Percentiles rank a stretch among this genome's conserved stretches.
These are phyloP conservation scores for Sedum album DNA, from an alignment of 164 flowering plant genomes.

Conservation along the genomic window DNA sequence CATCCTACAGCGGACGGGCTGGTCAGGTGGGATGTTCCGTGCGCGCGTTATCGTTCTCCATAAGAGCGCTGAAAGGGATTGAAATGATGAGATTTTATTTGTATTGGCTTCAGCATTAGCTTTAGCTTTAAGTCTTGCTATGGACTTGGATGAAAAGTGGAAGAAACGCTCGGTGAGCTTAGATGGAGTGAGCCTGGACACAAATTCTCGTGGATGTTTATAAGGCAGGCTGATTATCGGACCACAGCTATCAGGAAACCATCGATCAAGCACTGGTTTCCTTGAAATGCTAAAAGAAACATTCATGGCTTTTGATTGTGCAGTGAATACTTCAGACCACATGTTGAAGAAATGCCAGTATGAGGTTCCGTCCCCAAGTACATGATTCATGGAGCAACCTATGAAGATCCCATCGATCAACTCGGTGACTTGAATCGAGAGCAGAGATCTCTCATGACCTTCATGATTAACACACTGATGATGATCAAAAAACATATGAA, in stretches of 20 bases:
- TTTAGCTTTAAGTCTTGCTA: too few species aligned
- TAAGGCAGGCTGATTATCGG: too few species aligned
- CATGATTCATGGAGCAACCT: slow-evolving; percentile 46
- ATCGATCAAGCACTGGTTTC: slow-evolving; percentile 25
- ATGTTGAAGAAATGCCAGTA: slow-evolving; percentile 45
- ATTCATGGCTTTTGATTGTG: not conserved
- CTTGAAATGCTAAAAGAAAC: slow-evolving; percentile 16
- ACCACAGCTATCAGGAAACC: too few species aligned
- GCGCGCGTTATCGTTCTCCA: too few species aligned
- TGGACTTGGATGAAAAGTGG: slow-evolving; percentile 38
- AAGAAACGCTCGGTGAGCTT: slow-evolving; percentile 32
- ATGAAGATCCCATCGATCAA: too few species aligned
- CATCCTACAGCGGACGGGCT: slow-evolving; percentile 24
- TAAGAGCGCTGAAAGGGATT: too few species aligned
- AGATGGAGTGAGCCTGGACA: slow-evolving; percentile 22
- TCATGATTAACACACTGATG: slow-evolving; percentile 39
- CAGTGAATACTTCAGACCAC: slow-evolving; percentile 34
- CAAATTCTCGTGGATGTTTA: slow-evolving; percentile 27
- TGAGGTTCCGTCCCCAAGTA: slow-evolving; percentile 41
- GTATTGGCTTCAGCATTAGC: too few species aligned
- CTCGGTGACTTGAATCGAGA: slow-evolving; percentile 49
- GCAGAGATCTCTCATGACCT: too few species aligned
- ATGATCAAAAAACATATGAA: slow-evolving; percentile 40
- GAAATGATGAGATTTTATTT: too few species aligned
- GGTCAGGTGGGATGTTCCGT: slow-evolving; percentile 16